Conservation (phyloP, 176 grass and related monocot species). For the Zoysia pacifica region DNA sequence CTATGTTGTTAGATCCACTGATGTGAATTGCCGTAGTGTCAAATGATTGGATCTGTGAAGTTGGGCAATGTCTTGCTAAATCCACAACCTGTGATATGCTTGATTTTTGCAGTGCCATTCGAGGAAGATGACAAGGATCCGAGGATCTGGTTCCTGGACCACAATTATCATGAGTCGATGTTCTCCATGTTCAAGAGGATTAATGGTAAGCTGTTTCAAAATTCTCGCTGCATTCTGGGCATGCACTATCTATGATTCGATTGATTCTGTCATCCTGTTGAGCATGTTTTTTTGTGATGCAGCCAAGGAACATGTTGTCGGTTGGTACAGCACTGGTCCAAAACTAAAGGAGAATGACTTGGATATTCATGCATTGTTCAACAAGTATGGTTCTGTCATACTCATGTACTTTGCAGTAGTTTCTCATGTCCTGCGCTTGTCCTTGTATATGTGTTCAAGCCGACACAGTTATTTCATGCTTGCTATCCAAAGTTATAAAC, state of each 20-base stretch:
- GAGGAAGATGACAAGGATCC: conserved; percentile 97
- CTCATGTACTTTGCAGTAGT: neutral
- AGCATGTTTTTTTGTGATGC: conserved; percentile 13
- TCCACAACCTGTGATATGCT: neutral
- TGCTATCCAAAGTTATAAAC: neutral
- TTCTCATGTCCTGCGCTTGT: neutral
- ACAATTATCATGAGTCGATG: conserved; percentile 97
- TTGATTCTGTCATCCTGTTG: conserved; percentile 10
- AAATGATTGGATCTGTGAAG: conserved; percentile 33
- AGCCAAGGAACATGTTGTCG: conserved; percentile 99
- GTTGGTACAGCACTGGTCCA: conserved; percentile 99
- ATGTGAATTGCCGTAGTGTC: neutral
- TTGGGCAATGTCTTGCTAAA: neutral
- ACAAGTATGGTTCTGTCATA: conserved; percentile 58
- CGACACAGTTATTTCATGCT: neutral
- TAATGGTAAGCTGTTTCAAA: conserved; percentile 58
- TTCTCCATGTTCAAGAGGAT: conserved; percentile 99
- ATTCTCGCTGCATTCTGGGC: neutral
- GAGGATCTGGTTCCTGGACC: conserved; percentile 97
- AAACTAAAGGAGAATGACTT: conserved; percentile 95
- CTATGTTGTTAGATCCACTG: conserved; percentile 29
- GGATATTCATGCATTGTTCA: conserved; percentile 88
- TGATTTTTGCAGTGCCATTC: conserved; percentile 73
- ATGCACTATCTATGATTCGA: neutral
- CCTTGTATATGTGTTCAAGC: neutral